Evolutionary conservation across 805 yeast species (phyloP).

Genomic region (Wickerhamomyces mucosus): DNA sequence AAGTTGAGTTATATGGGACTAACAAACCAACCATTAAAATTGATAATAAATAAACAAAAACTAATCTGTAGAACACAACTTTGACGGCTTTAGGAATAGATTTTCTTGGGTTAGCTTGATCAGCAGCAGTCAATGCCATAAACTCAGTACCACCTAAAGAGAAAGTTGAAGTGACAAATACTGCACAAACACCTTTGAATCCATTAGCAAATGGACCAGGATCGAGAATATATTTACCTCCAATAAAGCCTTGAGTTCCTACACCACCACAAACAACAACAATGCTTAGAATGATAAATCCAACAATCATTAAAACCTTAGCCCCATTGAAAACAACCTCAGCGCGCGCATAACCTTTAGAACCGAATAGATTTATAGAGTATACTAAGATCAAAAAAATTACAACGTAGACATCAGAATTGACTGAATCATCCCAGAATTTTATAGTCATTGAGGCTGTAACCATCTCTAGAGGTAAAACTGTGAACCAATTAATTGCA

Average conservation of each 20-base stretch:
- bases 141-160: conserved; percentile 54
- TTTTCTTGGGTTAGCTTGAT: conserved; percentile 37
- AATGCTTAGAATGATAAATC: conserved; percentile 45
- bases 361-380: conserved; percentile 38
- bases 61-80: conserved; percentile 46
- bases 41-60: conserved; percentile 39
- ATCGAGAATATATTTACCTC: conserved; percentile 38
- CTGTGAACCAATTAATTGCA: conserved; percentile 54
- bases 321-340: conserved; percentile 57
- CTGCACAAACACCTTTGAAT: conserved; percentile 45
- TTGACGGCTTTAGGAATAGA: conserved; percentile 50
- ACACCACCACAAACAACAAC: conserved; percentile 34
- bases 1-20: conserved; percentile 40
- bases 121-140: conserved; percentile 46
- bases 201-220: conserved; percentile 49
- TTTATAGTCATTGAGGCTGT: conserved; percentile 54
- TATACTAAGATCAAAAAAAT: conserved; percentile 37
- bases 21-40: conserved; percentile 39
- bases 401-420: conserved; percentile 49
- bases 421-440: conserved; percentile 45
- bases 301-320: conserved; percentile 54
- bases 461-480: conserved; percentile 54
- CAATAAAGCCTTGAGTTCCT: conserved; percentile 36
- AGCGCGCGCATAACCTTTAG: conserved; percentile 52
- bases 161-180: conserved; percentile 48